Percentiles rank a stretch among this genome's conserved stretches.
phyloP scores from a whole-genome alignment of 1,139 yeast genomes.

The Pichia sp. region DNA sequence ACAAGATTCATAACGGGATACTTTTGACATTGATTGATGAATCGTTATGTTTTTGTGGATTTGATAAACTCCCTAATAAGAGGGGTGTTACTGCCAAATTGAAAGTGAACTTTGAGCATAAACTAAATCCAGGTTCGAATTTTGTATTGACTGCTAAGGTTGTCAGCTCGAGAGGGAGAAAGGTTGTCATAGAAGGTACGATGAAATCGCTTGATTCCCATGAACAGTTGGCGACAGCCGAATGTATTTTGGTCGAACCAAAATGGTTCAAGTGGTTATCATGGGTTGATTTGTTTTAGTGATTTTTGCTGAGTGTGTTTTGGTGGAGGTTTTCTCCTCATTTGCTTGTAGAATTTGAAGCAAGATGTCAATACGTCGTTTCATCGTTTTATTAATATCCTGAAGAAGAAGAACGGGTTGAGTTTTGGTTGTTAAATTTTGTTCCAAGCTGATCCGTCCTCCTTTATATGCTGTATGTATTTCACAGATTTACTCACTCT shows the following conservation, averaged over 20 bases:
- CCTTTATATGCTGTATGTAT: no score
- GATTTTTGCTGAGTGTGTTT: background rate
- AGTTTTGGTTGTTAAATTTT: no score
- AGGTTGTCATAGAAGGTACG: conserved; percentile 64
- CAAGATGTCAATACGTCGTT: no score
- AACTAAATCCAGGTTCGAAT: conserved; percentile 57
- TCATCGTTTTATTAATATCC: no score
- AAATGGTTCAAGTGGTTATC: conserved; percentile 65
- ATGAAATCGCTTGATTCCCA: background rate
- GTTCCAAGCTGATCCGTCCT: no score
- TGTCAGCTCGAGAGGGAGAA: conserved; percentile 63
- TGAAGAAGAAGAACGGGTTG: no score
- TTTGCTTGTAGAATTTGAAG: no score
- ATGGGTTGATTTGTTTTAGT: conserved; percentile 40
- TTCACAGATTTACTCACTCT: no score
- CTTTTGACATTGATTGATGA: conserved; percentile 82
- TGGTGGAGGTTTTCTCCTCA: no score
- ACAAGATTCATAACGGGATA: conserved; percentile 81
- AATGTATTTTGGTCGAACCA: conserved; percentile 67
- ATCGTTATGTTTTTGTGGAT: conserved; percentile 80
- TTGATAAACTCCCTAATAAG: conserved; percentile 70
- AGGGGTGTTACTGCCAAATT: conserved; percentile 89
- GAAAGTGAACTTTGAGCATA: conserved; percentile 55
- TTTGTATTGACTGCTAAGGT: conserved; percentile 66
- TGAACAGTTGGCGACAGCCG: conserved; percentile 42